Evolutionary conservation across 2,329 filamentous ascomycete genomes (phyloP).

Genomic region (Knufia fluminis): DNA sequence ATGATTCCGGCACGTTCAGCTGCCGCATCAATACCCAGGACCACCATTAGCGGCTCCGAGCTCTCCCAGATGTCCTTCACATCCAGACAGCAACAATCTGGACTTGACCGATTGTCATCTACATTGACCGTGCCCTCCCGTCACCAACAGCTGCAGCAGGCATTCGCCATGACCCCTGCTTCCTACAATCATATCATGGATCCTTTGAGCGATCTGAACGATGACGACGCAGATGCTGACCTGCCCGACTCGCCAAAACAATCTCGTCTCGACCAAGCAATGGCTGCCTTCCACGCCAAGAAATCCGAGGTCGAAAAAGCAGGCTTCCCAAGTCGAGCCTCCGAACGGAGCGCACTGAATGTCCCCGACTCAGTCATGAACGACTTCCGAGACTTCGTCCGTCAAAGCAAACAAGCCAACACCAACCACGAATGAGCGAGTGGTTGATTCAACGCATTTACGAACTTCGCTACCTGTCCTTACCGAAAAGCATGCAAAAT

Average conservation of each 20-base stretch:
- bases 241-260: constrained; percentile 23
- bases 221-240: constrained; percentile 30
- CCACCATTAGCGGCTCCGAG: constrained; percentile 3
- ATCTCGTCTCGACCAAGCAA: constrained; percentile 49
- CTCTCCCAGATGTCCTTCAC: constrained; percentile 1
- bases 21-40: constrained; percentile 23
- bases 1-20: constrained; percentile 23
- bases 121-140: constrained; percentile 65
- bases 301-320: constrained; percentile 47
- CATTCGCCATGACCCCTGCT: constrained; percentile 74
- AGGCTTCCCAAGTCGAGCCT: constrained; percentile 64
- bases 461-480: constrained; percentile 1
- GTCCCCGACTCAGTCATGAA: constrained; percentile 85
- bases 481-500: constrained; percentile 1
- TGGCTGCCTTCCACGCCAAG: constrained; percentile 66
- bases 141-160: constrained; percentile 77
- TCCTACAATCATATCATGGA: constrained; percentile 82
- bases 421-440: constrained; percentile 28
- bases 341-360: constrained; percentile 81
- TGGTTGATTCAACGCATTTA: constrained; percentile 11
- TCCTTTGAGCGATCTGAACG: constrained; percentile 57
- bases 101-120: constrained; percentile 57
- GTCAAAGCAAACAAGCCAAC: constrained; percentile 56
- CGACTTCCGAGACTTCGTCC: constrained; percentile 85
- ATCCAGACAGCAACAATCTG: constrained; percentile 21